Evolutionary conservation across 192 early-diverging fungal species (phyloP).

Genomic region (Mortierella alpina): DNA sequence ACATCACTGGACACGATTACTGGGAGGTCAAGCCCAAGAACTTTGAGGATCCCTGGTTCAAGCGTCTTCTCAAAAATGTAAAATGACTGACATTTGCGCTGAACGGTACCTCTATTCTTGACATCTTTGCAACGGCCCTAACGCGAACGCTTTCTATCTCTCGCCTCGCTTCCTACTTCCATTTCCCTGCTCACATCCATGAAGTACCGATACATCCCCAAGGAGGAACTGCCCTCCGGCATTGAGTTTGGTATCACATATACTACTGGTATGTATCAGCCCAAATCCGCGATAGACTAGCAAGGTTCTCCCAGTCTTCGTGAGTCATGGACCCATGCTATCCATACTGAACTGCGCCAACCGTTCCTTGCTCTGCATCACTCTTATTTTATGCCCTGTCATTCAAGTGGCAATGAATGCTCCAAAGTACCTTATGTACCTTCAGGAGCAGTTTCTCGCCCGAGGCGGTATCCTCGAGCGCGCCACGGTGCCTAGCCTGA

Average conservation of each 20-base stretch:
- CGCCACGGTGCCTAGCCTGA: slow-evolving; percentile 54
- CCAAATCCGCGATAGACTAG: not conserved
- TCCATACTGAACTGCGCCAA: not conserved
- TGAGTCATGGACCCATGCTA: not conserved
- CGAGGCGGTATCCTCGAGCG: slow-evolving; percentile 63
- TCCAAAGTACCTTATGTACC: slow-evolving; percentile 72
- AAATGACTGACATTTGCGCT: not conserved
- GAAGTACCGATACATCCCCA: slow-evolving; percentile 57
- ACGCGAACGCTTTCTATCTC: no score
- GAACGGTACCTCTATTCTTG: not conserved
- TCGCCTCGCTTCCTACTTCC: not conserved
- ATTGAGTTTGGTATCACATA: slow-evolving; percentile 71
- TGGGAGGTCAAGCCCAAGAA: slow-evolving; percentile 63
- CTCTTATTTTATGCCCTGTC: not conserved
- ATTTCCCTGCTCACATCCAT: not conserved
- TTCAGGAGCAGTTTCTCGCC: slow-evolving; percentile 58
- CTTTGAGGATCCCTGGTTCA: slow-evolving; percentile 75
- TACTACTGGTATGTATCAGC: slow-evolving; percentile 59
- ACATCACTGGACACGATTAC: slow-evolving; percentile 63
- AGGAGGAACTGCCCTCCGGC: slow-evolving; percentile 62
- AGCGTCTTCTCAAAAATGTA: slow-evolving; percentile 61
- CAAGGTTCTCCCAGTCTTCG: not conserved
- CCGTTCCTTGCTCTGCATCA: not conserved
- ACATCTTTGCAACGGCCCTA: not conserved
- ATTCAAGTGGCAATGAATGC: slow-evolving; percentile 69